Base-by-base conservation (phyloP, 2,329 filamentous ascomycete genomes). In the Septoria petroselini region DNA sequence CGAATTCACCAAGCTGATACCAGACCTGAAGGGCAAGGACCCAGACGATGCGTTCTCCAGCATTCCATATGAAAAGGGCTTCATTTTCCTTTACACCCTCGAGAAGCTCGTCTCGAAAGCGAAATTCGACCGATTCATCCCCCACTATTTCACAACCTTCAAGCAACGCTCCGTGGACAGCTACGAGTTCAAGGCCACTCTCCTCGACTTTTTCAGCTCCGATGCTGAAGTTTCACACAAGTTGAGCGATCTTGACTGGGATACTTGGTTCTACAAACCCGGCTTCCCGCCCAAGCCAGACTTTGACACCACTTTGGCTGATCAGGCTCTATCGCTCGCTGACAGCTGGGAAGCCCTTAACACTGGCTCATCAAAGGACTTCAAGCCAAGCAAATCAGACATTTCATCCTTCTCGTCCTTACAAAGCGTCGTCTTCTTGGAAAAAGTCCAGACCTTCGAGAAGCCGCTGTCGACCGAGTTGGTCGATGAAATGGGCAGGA, bases 121-220 rank as follows among this genome's bases (percentile, higher is more conserved):
- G n/a, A 86, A 86, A 67, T 98, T 93, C 73, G 88, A 97, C 76
- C 86, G 83, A 61, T 98, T 97, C 71, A 96, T 97, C 64, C 90
- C 91, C 12, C 84, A 95, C 69, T 96, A 97, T 74, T 97, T 97
- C 68, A 83, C 79, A 23, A 88, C 80, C 31, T 97, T 86, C 80
- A 83, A 86, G 50, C 81, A 81, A 65, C 91, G 90, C 70, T 95
- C 89, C 2, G 78, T 98, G 6, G 90, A 96, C 70, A 94, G 88
- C 1, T 95, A 87, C 62, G 88, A 97, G 64, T 98, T 98, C 79
- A 95, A 91, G 68, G 76, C 85, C 41, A 94, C 88, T 1, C 84
- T 96, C 44, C 68, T 95, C 29, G 80, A 86, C 56, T 97, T 95
- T 76, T 97, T 96, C 69, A 74, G 79, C 52, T 72, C 71, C 2